Evolutionary conservation across 352 stramenopile genomes (phyloP), one percentile per base, ranked within the genome.

Genomic region (Peronosclerospora sorghi): DNA sequence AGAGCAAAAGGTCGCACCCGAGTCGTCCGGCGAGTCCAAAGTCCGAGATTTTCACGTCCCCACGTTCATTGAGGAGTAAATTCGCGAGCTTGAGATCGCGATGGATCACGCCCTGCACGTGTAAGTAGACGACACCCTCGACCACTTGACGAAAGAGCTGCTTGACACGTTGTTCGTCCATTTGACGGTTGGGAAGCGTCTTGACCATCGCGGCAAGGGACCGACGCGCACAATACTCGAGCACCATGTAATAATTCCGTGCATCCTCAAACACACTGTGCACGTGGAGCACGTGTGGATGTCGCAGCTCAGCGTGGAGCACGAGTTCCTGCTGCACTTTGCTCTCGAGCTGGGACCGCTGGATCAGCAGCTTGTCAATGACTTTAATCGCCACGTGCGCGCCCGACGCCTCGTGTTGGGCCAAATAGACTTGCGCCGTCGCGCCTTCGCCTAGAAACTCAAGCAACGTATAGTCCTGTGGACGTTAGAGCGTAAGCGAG

Each of bases 81-180:
- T 90, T 90, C 5, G 74, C 68, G 8, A 90, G 71, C 56, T 87
- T 87, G 8, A 90, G 52, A 43, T 90, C 74, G 32, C 74, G 60
- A 40, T 90, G 78, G 46, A 90, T 83, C 27, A 90, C 68, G 23
- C 66, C 60, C 2, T 53, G 56, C 2, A 27, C 62, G 42, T 89
- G 76, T 17, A 89, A 57, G 44, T 86, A 85, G 21, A 45, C 54
- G 17, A 90, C 59, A 6, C 68, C 68, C 5, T 49, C 24, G 2
- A 73, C 56, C n/a, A 67, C 63, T 59, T 78, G 65, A 13, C 63
- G 68, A 47, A 83, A 83, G 37, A 83, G 41, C 20, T 49, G 48
- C 36, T 83, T 82, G 4, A 37, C 59, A 8, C 28, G 62, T 13
- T 51, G 30, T 19, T 86, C 73, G 23, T 81, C 60, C 53, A 83